These are phyloP conservation scores for Vitis rupestris DNA, from an alignment of 164 flowering plant genomes.

Conservation along the genomic window DNA sequence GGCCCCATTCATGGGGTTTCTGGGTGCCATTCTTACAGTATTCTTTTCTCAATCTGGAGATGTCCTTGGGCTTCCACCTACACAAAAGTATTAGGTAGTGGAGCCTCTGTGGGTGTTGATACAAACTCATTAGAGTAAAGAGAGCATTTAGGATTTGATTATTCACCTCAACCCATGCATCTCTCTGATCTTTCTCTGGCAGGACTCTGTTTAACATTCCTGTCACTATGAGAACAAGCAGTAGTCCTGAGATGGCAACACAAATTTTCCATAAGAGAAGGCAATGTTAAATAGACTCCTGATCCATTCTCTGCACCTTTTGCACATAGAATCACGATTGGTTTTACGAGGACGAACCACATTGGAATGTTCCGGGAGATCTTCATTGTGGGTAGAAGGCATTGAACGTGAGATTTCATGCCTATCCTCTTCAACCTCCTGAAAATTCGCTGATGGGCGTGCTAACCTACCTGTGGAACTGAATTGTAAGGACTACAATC, in stretches of 20 bases:
- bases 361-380: slow-evolving; percentile 4
- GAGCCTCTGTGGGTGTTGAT: slow-evolving; percentile 77
- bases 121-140: slow-evolving; percentile 62
- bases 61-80: slow-evolving; percentile 68
- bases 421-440: slow-evolving; percentile 14
- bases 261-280: slow-evolving; percentile 14
- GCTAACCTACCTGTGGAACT: slow-evolving; percentile 3
- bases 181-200: too few relatives aligned
- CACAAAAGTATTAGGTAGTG: slow-evolving; percentile 63
- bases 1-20: slow-evolving; percentile 90
- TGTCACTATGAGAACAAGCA: slow-evolving; percentile 10
- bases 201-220: too few relatives aligned
- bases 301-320: slow-evolving; percentile 14
- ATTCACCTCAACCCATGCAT: slow-evolving; percentile 72
- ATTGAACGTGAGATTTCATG: slow-evolving; percentile 19
- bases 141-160: slow-evolving; percentile 83
- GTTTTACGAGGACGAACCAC: background rate
- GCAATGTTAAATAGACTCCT: slow-evolving; percentile 14
- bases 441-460: slow-evolving; percentile 19
- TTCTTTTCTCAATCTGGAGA: slow-evolving; percentile 57
- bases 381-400: slow-evolving; percentile 12
- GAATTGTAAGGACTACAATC: background rate
- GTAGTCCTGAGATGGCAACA: slow-evolving; percentile 10
- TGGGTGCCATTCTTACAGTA: slow-evolving; percentile 89
- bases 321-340: slow-evolving; percentile 4